Base-by-base conservation (phyloP, 495 filamentous ascomycete species). In the Penicillium paradoxum region DNA sequence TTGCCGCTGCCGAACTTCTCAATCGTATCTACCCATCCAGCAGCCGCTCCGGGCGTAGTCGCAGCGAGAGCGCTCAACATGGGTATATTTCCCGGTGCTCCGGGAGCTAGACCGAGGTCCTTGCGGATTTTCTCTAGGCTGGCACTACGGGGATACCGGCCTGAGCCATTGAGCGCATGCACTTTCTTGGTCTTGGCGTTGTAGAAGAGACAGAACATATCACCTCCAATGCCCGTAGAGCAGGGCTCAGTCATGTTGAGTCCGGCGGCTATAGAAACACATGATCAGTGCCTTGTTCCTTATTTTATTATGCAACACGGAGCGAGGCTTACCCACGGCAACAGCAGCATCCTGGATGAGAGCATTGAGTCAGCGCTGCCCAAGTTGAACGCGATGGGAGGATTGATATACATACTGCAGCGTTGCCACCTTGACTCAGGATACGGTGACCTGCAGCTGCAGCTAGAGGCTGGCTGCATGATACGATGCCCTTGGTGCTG, bases 181-280 rank as follows among this genome's bases (percentile, higher is more conserved):
- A 97, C 82, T 51, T 85, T 88, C 59, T 85, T 85, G 0, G 85
- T 92, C 57, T 86, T 81, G 44, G 88, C 86, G 62, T 90, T 79
- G 72, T 95, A 97, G 78, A 84, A 97, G 9, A 98, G 84, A 67
- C 90, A 95, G 77, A 98, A 98, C 84, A 96, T 90, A 72, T 98
- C 93, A 29, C 93, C 93, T 53, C 95, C 93, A 55, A 98, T 96
- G n/a, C 93, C 93, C 3, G 93, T 97, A 0, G 86, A 91, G 36
- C 84, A 81, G 11, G 93, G 95, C 63, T 98, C 95, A 4, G 95
- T 95, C 68, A 97, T 83, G 71, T 96, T 97, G 22, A 98, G 71
- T 24, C 81, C 89, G 33, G 93, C 93, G 39, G 91, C 88, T 79
- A 38, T 45, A 15, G 10, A 21, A 54, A 13, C 14, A 54, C 17